Conservation (phyloP, 1,284 basidiomycete genomes). For the Ustilago trichophora region DNA sequence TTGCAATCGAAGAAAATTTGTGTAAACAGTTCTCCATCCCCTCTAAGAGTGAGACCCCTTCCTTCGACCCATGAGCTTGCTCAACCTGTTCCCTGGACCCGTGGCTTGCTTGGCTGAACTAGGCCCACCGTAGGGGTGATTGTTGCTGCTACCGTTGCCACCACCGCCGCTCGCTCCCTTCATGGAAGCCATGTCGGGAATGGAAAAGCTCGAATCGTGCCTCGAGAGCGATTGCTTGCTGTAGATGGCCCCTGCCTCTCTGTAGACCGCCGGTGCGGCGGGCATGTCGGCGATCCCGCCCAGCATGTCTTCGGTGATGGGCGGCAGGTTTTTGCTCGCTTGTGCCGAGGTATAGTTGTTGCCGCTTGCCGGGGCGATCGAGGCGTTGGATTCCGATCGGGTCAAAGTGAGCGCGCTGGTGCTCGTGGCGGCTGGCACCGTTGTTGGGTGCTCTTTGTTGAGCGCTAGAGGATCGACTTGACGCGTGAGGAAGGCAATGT, state of each 20-base stretch:
- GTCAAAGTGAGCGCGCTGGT: not conserved
- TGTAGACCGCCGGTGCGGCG: constrained; percentile 9
- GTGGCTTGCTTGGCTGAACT: too few species aligned
- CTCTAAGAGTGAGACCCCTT: too few species aligned
- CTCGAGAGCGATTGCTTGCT: constrained; percentile 16
- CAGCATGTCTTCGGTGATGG: constrained; percentile 39
- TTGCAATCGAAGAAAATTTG: too few species aligned
- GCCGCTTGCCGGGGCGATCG: too few species aligned
- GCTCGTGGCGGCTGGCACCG: not conserved
- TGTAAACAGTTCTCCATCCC: too few species aligned
- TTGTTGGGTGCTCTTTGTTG: too few species aligned
- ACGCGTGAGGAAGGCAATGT: constrained; percentile 46
- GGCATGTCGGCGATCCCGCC: constrained; percentile 38
- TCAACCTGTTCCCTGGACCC: too few species aligned
- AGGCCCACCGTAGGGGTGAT: too few species aligned
- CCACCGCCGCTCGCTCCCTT: constrained; percentile 4
- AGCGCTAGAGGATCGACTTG: too few species aligned
- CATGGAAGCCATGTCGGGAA: constrained; percentile 15
- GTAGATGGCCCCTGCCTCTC: too few species aligned
- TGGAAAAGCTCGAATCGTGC: constrained; percentile 23
- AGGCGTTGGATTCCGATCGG: constrained; percentile 18
- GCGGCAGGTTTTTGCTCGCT: constrained; percentile 9
- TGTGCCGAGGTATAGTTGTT: not conserved
- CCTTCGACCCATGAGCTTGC: too few species aligned
- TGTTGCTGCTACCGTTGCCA: too few species aligned